phyloP scores from a whole-genome alignment of 1,284 basidiomycete species.

The Pyrrhoderma lamaoense region DNA sequence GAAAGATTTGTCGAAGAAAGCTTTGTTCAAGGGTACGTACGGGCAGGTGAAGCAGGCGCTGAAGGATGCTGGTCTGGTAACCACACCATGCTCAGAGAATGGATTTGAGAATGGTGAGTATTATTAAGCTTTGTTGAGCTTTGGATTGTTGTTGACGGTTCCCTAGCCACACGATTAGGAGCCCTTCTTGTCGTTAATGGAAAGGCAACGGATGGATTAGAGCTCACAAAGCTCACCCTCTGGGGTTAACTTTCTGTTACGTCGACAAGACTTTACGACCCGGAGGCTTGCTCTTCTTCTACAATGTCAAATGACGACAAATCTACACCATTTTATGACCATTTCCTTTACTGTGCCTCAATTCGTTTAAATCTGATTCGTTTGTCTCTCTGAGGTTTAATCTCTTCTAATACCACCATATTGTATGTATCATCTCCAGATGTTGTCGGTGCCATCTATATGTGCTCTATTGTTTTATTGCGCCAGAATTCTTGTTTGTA shows the following conservation, averaged over 20 bases:
- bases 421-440: neutral
- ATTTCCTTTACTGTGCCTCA: neutral
- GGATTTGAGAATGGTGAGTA: conserved; percentile 33
- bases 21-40: conserved; percentile 42
- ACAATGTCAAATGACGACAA: neutral
- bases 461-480: no score
- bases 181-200: conserved; percentile 38
- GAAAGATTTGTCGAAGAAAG: conserved; percentile 23
- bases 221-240: conserved; percentile 38
- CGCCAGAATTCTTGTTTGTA: no score
- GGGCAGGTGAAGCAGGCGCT: conserved; percentile 41
- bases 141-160: conserved; percentile 11
- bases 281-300: no score
- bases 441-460: no score
- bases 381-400: neutral
- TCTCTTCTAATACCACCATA: neutral
- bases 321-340: neutral
- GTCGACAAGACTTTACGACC: no score
- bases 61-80: conserved; percentile 34
- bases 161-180: conserved; percentile 37
- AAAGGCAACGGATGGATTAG: conserved; percentile 25
- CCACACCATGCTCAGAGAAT: conserved; percentile 32
- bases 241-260: conserved; percentile 32
- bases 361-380: neutral
- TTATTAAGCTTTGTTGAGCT: neutral